Evolutionary conservation across 2,329 filamentous ascomycete species (phyloP), one percentile per base, ranked within the genome.

Genomic region (Aureobasidium leucospermi): DNA sequence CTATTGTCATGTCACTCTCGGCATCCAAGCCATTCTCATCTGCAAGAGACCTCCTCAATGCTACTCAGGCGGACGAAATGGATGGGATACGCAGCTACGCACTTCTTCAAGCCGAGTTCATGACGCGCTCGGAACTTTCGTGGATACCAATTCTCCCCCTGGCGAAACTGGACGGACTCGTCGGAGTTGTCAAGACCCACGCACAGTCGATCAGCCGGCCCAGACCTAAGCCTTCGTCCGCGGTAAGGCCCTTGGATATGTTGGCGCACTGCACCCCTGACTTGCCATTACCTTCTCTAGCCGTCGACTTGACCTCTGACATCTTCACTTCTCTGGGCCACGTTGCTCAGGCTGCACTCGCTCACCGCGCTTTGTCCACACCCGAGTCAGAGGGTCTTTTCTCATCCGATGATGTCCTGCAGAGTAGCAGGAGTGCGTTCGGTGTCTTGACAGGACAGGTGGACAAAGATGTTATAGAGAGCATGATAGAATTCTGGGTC

Each of bases 401-500:
- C 11, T 51, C 56, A 4, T 59, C 56, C 13, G 47, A 51, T 13
- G 56, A 49, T 19, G 39, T 36, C 6, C 11, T 43, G 16, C 45
- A 42, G 2, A 23, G 32, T 28, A 48, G 41, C 41, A 38, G 11
- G 67, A 34, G 58, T 41, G 19, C 59, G 47, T 13, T 62, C 68
- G 49, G 67, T 64, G 51, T 67, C 29, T 56, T 77, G 55, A 62
- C 62, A 19, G 67, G 69, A 29, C 69, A 74, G 45, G 62, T 76
- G 1, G 74, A 70, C 4, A 64, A 68, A 19, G 65, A 65, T 23
- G 63, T 67, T 39, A 70, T 63, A 15, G 57, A 32, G 28, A 66
- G 68, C n/a, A 65, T 76, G 45, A 53, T 70, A n/a, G 67, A 67
- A 11, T 76, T 75, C 61, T 77, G 75, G 74, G 62, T 57, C 31